Conservation (phyloP, 805 yeast species). For the Lachancea dasiensis region DNA sequence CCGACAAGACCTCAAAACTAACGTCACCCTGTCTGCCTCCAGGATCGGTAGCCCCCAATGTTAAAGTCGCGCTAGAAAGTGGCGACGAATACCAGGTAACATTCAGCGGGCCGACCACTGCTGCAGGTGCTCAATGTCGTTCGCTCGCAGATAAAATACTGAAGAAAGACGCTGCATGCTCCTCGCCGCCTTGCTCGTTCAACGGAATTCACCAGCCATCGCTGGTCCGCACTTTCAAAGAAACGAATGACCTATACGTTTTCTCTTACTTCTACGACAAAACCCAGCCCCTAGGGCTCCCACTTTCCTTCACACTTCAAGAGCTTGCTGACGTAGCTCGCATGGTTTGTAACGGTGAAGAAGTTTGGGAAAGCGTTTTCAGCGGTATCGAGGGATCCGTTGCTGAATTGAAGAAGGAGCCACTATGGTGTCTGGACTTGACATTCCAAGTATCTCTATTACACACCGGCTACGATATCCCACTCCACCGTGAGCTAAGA, state of each 20-base stretch:
- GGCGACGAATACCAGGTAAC: constrained; percentile 46
- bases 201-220: constrained; percentile 98
- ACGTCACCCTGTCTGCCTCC: constrained; percentile 89
- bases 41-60: constrained; percentile 51
- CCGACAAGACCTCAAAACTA: constrained; percentile 41
- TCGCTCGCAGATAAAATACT: constrained; percentile 73
- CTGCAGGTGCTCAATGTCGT: constrained; percentile 84
- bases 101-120: constrained; percentile 56
- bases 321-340: constrained; percentile 79
- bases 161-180: constrained; percentile 77
- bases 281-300: constrained; percentile 92
- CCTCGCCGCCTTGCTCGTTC: constrained; percentile 81
- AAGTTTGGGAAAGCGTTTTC: constrained; percentile 63
- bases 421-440: constrained; percentile 91
- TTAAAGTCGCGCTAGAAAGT: constrained; percentile 50
- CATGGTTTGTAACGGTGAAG: constrained; percentile 80
- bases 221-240: constrained; percentile 66
- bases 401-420: constrained; percentile 63
- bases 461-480: constrained; percentile 96
- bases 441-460: constrained; percentile 84
- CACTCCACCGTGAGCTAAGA: constrained; percentile 78
- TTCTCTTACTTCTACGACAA: constrained; percentile 95
- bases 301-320: constrained; percentile 74
- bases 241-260: constrained; percentile 70
- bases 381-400: constrained; percentile 63